These are phyloP conservation scores for Lasiosphaeris hirsuta DNA, from an alignment of 495 filamentous ascomycete genomes.

Conservation along the genomic window DNA sequence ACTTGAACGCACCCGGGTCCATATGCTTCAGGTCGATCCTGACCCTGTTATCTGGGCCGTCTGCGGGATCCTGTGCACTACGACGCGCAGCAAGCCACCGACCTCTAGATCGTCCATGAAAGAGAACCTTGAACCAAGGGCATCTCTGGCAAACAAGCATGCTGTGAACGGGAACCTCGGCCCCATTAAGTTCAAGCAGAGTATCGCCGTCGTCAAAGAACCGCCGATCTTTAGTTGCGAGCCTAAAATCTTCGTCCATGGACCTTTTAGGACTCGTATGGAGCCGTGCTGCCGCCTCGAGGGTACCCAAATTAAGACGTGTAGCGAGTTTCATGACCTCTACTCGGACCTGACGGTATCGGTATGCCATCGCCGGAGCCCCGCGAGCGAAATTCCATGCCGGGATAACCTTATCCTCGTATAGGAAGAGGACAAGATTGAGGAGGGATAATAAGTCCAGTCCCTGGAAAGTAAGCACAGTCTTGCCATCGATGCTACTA, in stretches of 20 bases:
- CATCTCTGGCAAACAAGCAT: constrained; percentile 76
- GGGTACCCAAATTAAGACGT: constrained; percentile 58
- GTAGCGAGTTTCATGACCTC: constrained; percentile 80
- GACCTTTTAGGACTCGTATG: constrained; percentile 62
- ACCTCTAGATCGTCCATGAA: constrained; percentile 78
- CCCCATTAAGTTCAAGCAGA: constrained; percentile 67
- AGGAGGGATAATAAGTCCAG: constrained; percentile 72
- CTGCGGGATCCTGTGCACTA: constrained; percentile 25
- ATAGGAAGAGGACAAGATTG: constrained; percentile 75
- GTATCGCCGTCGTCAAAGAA: constrained; percentile 77
- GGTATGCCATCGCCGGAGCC: constrained; percentile 56
- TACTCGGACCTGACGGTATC: constrained; percentile 71
- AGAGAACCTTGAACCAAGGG: constrained; percentile 88
- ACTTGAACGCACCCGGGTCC: constrained; percentile 63
- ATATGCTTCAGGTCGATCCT: constrained; percentile 83
- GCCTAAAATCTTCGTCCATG: constrained; percentile 63
- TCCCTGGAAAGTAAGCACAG: constrained; percentile 57
- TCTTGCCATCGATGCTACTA: constrained; percentile 46
- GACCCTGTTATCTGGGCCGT: constrained; percentile 45
- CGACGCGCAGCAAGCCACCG: constrained; percentile 74
- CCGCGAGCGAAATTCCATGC: constrained; percentile 75
- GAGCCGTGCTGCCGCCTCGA: constrained; percentile 72
- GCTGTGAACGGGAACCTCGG: constrained; percentile 68
- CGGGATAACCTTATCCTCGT: constrained; percentile 76
- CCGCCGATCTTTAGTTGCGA: constrained; percentile 58